Evolutionary conservation across 257 asterid species (phyloP).

Genomic region (Cruciata laevipes): DNA sequence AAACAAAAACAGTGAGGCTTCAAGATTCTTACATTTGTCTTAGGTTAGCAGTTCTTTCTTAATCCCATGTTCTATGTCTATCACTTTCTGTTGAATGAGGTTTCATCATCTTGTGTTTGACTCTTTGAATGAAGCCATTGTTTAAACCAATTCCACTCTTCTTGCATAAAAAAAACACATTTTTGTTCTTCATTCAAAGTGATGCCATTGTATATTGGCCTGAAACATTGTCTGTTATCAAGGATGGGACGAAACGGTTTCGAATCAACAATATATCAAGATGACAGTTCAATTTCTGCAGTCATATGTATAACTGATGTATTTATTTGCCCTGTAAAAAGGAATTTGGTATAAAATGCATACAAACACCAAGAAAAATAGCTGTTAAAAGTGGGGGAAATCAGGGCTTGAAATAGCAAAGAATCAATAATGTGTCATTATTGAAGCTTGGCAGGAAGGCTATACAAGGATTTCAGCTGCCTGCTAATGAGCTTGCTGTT

Average conservation of each 20-base stretch:
- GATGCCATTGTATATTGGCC: background rate
- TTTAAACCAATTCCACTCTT: background rate
- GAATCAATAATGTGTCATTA: constrained; percentile 4
- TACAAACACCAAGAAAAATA: background rate
- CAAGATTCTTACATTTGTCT: constrained; percentile 5
- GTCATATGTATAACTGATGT: background rate
- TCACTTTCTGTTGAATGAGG: background rate
- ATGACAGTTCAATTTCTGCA: background rate
- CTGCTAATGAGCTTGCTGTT: constrained; percentile 81
- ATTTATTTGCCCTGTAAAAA: background rate
- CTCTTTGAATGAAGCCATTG: background rate
- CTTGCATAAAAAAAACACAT: background rate
- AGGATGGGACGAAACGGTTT: background rate
- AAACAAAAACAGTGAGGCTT: background rate
- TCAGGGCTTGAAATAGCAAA: background rate
- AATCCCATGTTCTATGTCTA: background rate
- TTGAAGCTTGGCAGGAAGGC: constrained; percentile 41
- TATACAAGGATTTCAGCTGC: constrained; percentile 82
- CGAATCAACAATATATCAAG: background rate
- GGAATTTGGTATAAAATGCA: background rate
- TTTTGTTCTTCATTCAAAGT: background rate
- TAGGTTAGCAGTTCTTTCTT: background rate
- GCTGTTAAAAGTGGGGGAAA: background rate
- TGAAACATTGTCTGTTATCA: background rate
- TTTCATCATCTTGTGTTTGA: background rate